Percentiles rank a stretch among this genome's conserved stretches.
phyloP scores from a whole-genome alignment of 176 grass and related monocot genomes.

The Avena atlantica region DNA sequence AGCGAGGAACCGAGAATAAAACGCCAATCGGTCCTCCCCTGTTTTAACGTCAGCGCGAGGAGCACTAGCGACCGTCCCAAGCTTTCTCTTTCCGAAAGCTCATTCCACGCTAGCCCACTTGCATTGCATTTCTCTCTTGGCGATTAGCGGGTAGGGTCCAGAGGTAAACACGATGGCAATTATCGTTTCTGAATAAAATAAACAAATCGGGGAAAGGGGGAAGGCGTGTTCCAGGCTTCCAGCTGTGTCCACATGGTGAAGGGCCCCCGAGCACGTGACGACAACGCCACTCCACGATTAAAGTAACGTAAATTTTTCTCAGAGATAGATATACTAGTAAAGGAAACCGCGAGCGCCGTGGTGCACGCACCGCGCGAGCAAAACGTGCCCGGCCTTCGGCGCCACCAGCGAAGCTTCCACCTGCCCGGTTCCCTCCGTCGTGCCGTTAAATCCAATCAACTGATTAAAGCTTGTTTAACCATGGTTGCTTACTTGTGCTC shows the following conservation, averaged over 20 bases:
- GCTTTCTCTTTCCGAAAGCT: not conserved
- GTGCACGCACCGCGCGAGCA: slow-evolving; percentile 35
- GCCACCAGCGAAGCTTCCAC: slow-evolving; percentile 34
- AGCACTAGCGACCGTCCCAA: not conserved
- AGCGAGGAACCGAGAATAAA: not conserved
- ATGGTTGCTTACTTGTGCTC: not conserved
- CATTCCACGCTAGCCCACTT: slow-evolving; percentile 14
- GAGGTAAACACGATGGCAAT: not conserved
- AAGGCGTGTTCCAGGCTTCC: slow-evolving; percentile 27
- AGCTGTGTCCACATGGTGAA: slow-evolving; percentile 38
- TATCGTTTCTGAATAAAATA: not conserved
- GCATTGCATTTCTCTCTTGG: not conserved
- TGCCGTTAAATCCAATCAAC: not conserved
- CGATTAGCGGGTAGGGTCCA: slow-evolving; percentile 2
- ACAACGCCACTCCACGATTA: slow-evolving; percentile 1
- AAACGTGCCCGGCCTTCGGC: slow-evolving; percentile 18
- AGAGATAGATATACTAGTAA: not conserved
- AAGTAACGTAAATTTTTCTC: not conserved
- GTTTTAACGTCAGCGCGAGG: not conserved
- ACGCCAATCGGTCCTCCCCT: not conserved
- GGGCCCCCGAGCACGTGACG: slow-evolving; percentile 20
- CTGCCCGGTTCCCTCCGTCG: not conserved
- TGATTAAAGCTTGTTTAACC: not conserved
- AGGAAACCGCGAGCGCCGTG: not conserved
- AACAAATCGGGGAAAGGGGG: not conserved